These are phyloP conservation scores for Erodium trifolium DNA, from an alignment of 441 rosid species.

Conservation along the genomic window DNA sequence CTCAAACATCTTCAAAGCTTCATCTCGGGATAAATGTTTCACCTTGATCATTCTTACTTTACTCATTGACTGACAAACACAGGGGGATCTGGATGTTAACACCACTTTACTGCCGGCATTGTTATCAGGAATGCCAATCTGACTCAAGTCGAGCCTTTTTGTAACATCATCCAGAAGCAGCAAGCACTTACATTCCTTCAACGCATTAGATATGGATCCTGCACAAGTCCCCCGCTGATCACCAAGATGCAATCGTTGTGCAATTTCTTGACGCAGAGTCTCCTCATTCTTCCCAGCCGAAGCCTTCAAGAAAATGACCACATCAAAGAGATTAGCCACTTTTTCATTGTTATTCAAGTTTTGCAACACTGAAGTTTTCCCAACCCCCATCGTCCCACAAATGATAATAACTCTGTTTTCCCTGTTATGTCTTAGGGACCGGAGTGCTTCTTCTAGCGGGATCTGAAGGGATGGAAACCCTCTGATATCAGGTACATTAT, in stretches of 20 bases:
- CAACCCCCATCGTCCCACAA: background rate
- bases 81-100: background rate
- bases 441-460: background rate
- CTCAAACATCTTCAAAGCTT: background rate
- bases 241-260: background rate
- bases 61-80: background rate
- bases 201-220: background rate
- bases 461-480: background rate
- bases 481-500: background rate
- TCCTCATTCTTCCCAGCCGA: background rate
- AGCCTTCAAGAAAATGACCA: background rate
- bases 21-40: background rate
- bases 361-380: background rate
- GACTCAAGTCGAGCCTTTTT: background rate
- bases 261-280: background rate
- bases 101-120: background rate
- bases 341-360: background rate
- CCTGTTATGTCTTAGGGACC: background rate
- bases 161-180: background rate
- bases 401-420: background rate
- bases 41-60: background rate
- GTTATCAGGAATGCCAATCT: slow-evolving; percentile 1
- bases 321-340: background rate
- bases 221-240: background rate
- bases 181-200: background rate